A percentile compares a stretch with the other conserved stretches of the same genome.
Conservation (phyloP, 2,329 filamentous ascomycete species). For the Colletotrichum caudatum region DNA sequence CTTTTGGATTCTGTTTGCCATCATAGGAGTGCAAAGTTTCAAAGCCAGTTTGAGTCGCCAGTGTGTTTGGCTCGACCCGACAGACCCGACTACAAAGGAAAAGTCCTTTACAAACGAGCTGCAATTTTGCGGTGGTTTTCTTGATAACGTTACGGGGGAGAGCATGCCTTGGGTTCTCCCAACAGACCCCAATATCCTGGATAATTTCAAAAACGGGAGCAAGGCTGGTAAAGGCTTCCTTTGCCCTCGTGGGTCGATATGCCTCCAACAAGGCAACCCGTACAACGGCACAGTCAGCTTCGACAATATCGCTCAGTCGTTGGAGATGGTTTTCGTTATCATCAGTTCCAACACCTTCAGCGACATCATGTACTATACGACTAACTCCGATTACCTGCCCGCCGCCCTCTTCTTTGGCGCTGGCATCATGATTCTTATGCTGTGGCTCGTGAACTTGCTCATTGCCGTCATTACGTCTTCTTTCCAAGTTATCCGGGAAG, state of each 20-base stretch:
- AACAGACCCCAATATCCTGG: constrained; percentile 48
- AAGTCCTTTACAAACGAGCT: constrained; percentile 72
- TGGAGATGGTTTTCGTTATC: constrained; percentile 96
- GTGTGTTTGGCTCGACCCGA: constrained; percentile 81
- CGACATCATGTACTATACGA: constrained; percentile 93
- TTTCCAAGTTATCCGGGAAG: constrained; percentile 97
- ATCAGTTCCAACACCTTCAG: constrained; percentile 99
- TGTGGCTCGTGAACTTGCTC: constrained; percentile 94
- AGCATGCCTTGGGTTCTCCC: constrained; percentile 74
- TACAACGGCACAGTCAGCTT: constrained; percentile 91
- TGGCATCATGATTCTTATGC: constrained; percentile 88
- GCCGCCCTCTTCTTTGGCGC: constrained; percentile 82
- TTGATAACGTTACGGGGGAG: constrained; percentile 69
- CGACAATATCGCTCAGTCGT: constrained; percentile 91
- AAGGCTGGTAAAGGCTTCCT: constrained; percentile 82
- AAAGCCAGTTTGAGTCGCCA: constrained; percentile 83
- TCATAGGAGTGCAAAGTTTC: constrained; percentile 97
- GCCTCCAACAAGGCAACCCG: constrained; percentile 82
- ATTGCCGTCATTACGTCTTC: constrained; percentile 99
- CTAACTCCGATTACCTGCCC: constrained; percentile 89
- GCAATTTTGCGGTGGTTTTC: constrained; percentile 88
- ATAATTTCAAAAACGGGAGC: constrained; percentile 64
- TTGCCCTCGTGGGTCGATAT: constrained; percentile 86
- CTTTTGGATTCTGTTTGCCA: constrained; percentile 98
- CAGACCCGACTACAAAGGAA: constrained; percentile 64